phyloP scores from a whole-genome alignment of 2,329 filamentous ascomycete genomes.

The Penicillium crustosum region DNA sequence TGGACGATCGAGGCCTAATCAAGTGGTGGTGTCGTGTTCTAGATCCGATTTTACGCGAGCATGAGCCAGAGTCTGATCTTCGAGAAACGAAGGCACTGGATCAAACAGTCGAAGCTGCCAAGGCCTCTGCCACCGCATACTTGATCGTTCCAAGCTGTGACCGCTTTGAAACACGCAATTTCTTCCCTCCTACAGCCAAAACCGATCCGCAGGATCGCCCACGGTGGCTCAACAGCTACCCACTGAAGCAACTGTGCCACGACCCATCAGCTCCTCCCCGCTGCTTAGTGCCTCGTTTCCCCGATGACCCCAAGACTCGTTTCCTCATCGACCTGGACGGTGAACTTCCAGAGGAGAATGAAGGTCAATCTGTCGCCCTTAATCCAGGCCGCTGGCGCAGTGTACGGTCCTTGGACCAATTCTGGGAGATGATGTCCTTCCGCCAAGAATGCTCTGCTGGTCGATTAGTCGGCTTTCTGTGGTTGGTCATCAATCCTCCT shows the following conservation, averaged over 20 bases:
- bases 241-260: slow-evolving; percentile 72
- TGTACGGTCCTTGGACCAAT: slow-evolving; percentile 79
- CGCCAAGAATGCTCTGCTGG: slow-evolving; percentile 94
- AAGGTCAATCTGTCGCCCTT: slow-evolving; percentile 39
- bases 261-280: slow-evolving; percentile 69
- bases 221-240: slow-evolving; percentile 61
- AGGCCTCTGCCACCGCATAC: slow-evolving; percentile 66
- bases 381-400: slow-evolving; percentile 74
- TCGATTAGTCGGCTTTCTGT: slow-evolving; percentile 88
- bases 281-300: slow-evolving; percentile 84
- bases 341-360: slow-evolving; percentile 56
- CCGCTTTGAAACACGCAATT: slow-evolving; percentile 72
- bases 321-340: slow-evolving; percentile 88
- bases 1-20: slow-evolving; percentile 85
- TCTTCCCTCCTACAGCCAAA: slow-evolving; percentile 62
- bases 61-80: slow-evolving; percentile 42
- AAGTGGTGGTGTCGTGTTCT: slow-evolving; percentile 94
- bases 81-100: slow-evolving; percentile 32
- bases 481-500: slow-evolving; percentile 77
- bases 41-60: slow-evolving; percentile 66
- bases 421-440: slow-evolving; percentile 99
- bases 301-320: slow-evolving; percentile 91
- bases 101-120: slow-evolving; percentile 31
- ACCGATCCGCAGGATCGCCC: slow-evolving; percentile 38
- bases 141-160: slow-evolving; percentile 86